phyloP scores from a whole-genome alignment of 306 rosid genomes.

The Pueraria montana region DNA sequence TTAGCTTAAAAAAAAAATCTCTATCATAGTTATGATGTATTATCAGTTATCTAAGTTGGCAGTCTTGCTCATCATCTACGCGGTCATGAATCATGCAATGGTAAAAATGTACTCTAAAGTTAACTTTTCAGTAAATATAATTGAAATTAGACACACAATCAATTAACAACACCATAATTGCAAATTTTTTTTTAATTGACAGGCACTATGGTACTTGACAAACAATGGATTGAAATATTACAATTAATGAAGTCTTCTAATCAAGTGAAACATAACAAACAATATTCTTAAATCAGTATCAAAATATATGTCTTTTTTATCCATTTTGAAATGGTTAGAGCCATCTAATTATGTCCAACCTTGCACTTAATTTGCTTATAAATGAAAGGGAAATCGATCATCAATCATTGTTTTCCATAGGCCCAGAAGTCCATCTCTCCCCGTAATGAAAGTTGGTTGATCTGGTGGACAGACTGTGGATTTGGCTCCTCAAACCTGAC shows the following conservation, averaged over 20 bases:
- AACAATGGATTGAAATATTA: slow-evolving; percentile 37
- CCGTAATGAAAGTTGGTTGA: slow-evolving; percentile 74
- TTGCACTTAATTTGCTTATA: neutral
- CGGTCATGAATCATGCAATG: neutral
- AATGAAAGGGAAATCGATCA: neutral
- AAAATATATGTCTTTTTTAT: neutral
- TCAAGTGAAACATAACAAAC: slow-evolving; percentile 34
- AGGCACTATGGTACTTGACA: neutral
- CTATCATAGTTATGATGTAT: too few species aligned
- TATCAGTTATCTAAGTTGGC: neutral
- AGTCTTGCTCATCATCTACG: neutral
- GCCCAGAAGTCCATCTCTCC: slow-evolving; percentile 97
- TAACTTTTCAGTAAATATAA: neutral
- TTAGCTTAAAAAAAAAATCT: too few species aligned
- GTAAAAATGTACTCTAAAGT: neutral
- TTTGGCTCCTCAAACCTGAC: slow-evolving; percentile 65
- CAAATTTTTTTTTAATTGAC: neutral
- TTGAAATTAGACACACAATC: neutral
- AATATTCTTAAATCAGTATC: slow-evolving; percentile 36
- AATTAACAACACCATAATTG: neutral
- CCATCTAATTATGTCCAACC: slow-evolving; percentile 36
- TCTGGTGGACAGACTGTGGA: slow-evolving; percentile 57
- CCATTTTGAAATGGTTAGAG: slow-evolving; percentile 37
- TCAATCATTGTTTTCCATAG: slow-evolving; percentile 63
- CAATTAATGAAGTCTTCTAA: slow-evolving; percentile 20